phyloP scores from a whole-genome alignment of 495 filamentous ascomycete species.

The Trichoderma asperelloides region DNA sequence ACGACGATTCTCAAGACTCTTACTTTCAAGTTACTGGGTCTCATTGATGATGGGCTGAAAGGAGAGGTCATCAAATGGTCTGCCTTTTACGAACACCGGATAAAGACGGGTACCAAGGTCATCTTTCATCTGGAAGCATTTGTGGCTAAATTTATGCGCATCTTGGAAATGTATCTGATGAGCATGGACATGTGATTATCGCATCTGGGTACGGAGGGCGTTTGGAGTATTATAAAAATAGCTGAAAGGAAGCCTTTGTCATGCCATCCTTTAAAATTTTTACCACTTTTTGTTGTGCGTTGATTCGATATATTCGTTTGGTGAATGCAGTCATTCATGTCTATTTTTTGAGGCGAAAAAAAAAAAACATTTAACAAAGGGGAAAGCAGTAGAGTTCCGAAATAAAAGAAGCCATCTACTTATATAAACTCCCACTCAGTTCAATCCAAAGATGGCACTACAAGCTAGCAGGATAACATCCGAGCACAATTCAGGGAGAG shows the following conservation, averaged over 20 bases:
- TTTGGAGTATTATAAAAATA: neutral
- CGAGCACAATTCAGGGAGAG: too few species aligned
- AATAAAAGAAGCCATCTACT: too few species aligned
- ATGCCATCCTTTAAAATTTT: neutral
- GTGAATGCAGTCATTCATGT: neutral
- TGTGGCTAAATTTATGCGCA: conserved; percentile 95
- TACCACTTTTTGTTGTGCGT: neutral
- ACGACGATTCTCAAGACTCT: conserved; percentile 88
- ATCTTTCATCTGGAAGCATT: conserved; percentile 98
- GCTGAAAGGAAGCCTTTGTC: neutral
- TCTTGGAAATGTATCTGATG: conserved; percentile 89
- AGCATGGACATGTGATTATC: conserved; percentile 63
- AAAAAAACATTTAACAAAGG: too few species aligned
- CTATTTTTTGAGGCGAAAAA: too few species aligned
- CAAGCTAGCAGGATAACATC: too few species aligned
- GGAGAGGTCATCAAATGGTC: conserved; percentile 90
- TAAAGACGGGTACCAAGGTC: conserved; percentile 83
- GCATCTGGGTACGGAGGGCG: neutral
- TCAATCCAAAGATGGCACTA: too few species aligned
- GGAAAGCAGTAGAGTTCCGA: too few species aligned
- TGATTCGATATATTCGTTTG: neutral
- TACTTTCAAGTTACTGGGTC: conserved; percentile 81
- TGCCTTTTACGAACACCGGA: conserved; percentile 92
- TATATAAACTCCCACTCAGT: too few species aligned
- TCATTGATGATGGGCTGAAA: conserved; percentile 81